Conservation (phyloP, 441 rosid species). For the Arabidopsis hybrid region DNA sequence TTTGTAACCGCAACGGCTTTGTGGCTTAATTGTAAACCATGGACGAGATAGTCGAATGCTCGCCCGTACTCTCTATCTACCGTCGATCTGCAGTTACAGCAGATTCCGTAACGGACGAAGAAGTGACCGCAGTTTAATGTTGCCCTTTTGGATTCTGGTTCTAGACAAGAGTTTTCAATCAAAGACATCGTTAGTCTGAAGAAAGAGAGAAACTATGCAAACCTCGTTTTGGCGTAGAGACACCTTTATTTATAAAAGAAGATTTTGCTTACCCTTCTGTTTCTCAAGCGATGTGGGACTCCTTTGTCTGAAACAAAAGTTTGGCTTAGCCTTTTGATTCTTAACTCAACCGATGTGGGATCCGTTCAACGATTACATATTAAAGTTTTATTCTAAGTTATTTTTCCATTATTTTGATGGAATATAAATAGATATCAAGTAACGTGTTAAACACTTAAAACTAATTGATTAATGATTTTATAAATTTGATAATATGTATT, state of each 20-base stretch:
- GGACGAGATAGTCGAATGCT: conserved; percentile 5
- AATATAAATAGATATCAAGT: no score
- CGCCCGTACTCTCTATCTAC: background rate
- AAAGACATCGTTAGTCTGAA: background rate
- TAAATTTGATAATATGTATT: background rate
- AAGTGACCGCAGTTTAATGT: conserved; percentile 1
- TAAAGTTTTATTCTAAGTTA: no score
- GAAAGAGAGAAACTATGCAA: background rate
- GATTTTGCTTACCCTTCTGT: background rate
- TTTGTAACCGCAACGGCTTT: background rate
- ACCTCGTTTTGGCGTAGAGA: background rate
- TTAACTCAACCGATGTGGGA: no score
- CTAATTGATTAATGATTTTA: no score
- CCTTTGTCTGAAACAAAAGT: background rate
- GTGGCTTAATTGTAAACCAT: conserved; percentile 26
- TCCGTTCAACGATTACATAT: no score
- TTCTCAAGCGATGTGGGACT: background rate
- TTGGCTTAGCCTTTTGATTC: no score
- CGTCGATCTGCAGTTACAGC: conserved; percentile 15
- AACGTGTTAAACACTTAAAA: no score
- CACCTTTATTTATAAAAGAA: background rate
- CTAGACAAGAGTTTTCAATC: background rate
- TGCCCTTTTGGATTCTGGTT: background rate
- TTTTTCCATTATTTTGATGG: no score
- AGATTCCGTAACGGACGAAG: conserved; percentile 22